Evolutionary conservation across 257 asterid species (phyloP).

Genomic region (Solanum chmielewskii): DNA sequence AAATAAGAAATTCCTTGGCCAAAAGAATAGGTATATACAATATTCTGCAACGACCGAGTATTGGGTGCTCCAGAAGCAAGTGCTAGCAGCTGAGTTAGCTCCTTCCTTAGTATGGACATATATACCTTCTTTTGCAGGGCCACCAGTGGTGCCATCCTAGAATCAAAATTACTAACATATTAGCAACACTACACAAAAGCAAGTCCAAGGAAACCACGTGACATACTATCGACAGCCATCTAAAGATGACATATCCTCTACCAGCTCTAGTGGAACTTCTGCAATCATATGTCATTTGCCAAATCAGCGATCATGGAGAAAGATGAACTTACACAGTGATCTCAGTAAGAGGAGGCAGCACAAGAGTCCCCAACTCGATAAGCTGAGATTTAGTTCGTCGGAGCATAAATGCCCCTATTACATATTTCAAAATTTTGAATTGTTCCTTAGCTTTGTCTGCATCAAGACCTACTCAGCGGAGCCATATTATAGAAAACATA

Average conservation of each 20-base stretch:
- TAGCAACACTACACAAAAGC: conserved; percentile 5
- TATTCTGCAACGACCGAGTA: conserved; percentile 69
- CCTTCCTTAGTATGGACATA: conserved; percentile 77
- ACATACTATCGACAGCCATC: neutral
- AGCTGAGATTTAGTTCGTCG: conserved; percentile 89
- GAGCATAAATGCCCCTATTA: conserved; percentile 88
- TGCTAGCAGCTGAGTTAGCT: conserved; percentile 75
- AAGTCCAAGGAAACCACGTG: neutral
- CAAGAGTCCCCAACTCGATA: conserved; percentile 59
- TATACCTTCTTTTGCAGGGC: conserved; percentile 76
- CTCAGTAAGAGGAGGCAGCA: conserved; percentile 81
- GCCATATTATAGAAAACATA: neutral
- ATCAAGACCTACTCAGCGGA: conserved; percentile 36
- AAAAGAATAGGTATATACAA: conserved; percentile 22
- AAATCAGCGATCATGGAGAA: neutral
- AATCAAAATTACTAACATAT: neutral
- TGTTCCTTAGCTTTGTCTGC: conserved; percentile 46
- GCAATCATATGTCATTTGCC: neutral
- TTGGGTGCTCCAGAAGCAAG: conserved; percentile 69
- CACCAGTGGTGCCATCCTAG: conserved; percentile 82
- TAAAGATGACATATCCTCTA: neutral
- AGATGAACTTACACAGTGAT: conserved; percentile 67
- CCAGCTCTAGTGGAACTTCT: neutral
- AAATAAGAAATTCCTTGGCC: neutral
- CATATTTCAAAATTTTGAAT: conserved; percentile 50